Conservation (phyloP, 352 stramenopile genomes). For the Pythium oligandrum region DNA sequence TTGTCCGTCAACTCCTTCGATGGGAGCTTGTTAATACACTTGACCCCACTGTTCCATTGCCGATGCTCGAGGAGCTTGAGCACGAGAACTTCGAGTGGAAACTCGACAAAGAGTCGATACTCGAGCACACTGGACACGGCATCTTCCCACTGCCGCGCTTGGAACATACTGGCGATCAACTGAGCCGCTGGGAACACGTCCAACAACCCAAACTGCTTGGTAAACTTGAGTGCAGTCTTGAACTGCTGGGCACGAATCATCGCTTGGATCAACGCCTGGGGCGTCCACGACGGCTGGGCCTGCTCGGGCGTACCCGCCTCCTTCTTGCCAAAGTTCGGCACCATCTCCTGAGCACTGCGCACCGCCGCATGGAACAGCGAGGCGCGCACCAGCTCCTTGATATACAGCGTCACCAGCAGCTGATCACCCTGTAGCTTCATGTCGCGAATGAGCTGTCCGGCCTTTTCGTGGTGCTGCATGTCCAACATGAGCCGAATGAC, state of each 20-base stretch:
- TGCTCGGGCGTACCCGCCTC: constrained; percentile 22
- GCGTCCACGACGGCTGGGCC: constrained; percentile 59
- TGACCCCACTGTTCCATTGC: constrained; percentile 66
- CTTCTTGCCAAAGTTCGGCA: constrained; percentile 61
- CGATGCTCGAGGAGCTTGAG: constrained; percentile 60
- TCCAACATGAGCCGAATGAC: constrained; percentile 78
- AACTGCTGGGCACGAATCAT: constrained; percentile 78
- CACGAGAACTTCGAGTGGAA: constrained; percentile 58
- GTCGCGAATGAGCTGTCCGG: constrained; percentile 69
- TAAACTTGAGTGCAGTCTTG: constrained; percentile 68
- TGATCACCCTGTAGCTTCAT: constrained; percentile 66
- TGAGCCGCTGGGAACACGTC: constrained; percentile 60
- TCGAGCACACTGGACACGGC: constrained; percentile 74
- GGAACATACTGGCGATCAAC: constrained; percentile 65
- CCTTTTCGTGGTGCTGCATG: constrained; percentile 47
- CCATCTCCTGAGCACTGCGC: constrained; percentile 75
- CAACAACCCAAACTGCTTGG: constrained; percentile 75
- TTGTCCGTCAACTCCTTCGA: constrained; percentile 42
- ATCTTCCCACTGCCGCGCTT: constrained; percentile 62
- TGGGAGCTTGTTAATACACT: constrained; percentile 79
- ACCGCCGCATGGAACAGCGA: constrained; percentile 67
- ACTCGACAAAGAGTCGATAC: constrained; percentile 63
- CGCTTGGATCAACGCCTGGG: constrained; percentile 71
- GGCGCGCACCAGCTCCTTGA: constrained; percentile 70
- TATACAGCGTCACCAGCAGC: constrained; percentile 73